Evolutionary conservation across 148 eudicot species (phyloP).

Genomic region (Spergularia marina): DNA sequence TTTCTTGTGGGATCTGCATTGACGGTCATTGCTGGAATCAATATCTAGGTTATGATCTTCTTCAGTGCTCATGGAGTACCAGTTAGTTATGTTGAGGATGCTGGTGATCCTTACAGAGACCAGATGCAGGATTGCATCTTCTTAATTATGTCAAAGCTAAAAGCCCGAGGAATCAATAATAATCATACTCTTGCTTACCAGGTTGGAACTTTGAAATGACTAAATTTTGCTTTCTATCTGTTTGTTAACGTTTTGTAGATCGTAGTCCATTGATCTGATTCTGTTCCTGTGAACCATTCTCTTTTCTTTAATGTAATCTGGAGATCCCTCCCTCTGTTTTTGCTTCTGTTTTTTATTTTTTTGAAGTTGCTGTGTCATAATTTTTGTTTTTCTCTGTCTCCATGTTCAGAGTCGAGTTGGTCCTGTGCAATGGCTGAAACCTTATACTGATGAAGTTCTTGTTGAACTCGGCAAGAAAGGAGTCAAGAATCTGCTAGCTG

Average conservation of each 20-base stretch:
- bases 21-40: constrained; percentile 17
- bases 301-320: not conserved
- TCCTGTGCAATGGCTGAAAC: constrained; percentile 98
- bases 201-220: constrained; percentile 37
- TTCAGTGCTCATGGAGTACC: constrained; percentile 99
- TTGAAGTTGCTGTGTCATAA: not conserved
- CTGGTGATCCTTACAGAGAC: constrained; percentile 94
- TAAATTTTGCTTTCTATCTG: not conserved
- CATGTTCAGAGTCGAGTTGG: constrained; percentile 89
- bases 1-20: not conserved
- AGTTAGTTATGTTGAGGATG: constrained; percentile 87
- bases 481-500: constrained; percentile 84
- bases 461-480: constrained; percentile 93
- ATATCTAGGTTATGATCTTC: constrained; percentile 84
- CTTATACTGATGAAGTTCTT: constrained; percentile 97
- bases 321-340: no score
- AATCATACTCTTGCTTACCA: constrained; percentile 89
- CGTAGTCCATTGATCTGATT: not conserved
- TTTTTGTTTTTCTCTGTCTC: constrained; percentile 11
- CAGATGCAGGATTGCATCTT: constrained; percentile 98
- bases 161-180: constrained; percentile 71
- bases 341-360: not conserved
- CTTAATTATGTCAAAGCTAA: constrained; percentile 87
- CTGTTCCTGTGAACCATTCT: not conserved
- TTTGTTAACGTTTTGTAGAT: not conserved